Base-by-base conservation (phyloP, 192 early-diverging fungal genomes). In the Backusella parvicylindrica region DNA sequence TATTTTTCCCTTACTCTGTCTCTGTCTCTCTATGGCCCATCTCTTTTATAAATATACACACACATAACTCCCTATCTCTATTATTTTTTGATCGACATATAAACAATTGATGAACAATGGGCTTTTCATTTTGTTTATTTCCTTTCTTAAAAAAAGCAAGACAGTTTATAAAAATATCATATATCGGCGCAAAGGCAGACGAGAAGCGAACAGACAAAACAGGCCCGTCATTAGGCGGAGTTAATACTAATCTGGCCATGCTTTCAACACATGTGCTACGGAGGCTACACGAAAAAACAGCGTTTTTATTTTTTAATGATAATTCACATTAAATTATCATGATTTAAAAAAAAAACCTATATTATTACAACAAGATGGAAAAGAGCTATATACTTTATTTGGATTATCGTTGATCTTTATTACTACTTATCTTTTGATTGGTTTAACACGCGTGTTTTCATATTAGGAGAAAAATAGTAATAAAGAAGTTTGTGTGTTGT, bases 201-300 rank as follows among this genome's bases (percentile, higher is more conserved):
- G 53, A 60, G 26, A 60, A 60, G 23, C 53, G 53, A 26, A 60
- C 53, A 60, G 53, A 60, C 53, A 23, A 13, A 38, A 28, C 26
- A 60, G 23, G 43, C 43, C 50, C 50, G 50, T 56, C 50, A 56
- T 56, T 56, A 23, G 0, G 53, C 53, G 53, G 53, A 60, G 53
- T 60, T 60, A 60, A 60, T 60, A 60, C 53, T 60, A 60, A 60
- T 28, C 53, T 26, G 53, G 53, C 53, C 53, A 60, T 60, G 53
- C 53, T 60, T 60, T 28, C 53, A 60, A 28, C 53, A 28, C 53
- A 60, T 60, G 53, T 60, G 53, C 53, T 60, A 60, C 53, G 53
- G 53, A 60, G 53, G 53, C 53, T 60, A 60, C 53, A 60, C 53
- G 53, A 60, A 28, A 60, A 28, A 7, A 28, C 9, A 60, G 26